These are phyloP conservation scores for Verticillium dahliae DNA, from an alignment of 2,329 filamentous ascomycete species.

Conservation along the genomic window DNA sequence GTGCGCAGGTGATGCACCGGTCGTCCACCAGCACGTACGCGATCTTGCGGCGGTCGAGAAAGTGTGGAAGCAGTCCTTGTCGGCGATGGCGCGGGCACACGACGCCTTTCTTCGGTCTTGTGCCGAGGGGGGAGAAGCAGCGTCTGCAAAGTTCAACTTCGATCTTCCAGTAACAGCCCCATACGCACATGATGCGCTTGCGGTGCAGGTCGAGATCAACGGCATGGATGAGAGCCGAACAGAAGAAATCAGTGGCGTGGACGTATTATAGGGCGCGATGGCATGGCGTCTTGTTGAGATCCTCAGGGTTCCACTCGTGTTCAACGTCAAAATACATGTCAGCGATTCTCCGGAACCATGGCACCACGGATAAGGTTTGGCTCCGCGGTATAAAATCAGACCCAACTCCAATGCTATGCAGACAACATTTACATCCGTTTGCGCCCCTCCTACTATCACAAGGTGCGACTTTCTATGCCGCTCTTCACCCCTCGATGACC, in stretches of 20 bases:
- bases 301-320: not conserved
- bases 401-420: constrained; percentile 12
- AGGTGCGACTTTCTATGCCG: constrained; percentile 22
- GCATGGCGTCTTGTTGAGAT: not conserved
- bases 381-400: not conserved
- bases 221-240: too few species aligned
- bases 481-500: constrained; percentile 44
- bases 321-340: not conserved
- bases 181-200: not conserved
- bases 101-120: not conserved
- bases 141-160: not conserved
- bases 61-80: not conserved
- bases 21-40: too few species aligned
- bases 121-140: not conserved
- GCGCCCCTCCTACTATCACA: not conserved
- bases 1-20: too few species aligned
- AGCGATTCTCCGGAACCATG: too few species aligned
- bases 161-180: not conserved
- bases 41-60: not conserved
- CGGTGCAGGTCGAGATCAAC: not conserved
- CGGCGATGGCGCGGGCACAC: not conserved
- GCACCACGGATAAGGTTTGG: too few species aligned
- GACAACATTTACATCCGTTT: not conserved
- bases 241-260: not conserved
- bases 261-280: not conserved